A percentile compares a stretch with the other conserved stretches of the same genome.
Evolutionary conservation across 805 yeast species (phyloP).

Genomic region (Spathaspora sp.): DNA sequence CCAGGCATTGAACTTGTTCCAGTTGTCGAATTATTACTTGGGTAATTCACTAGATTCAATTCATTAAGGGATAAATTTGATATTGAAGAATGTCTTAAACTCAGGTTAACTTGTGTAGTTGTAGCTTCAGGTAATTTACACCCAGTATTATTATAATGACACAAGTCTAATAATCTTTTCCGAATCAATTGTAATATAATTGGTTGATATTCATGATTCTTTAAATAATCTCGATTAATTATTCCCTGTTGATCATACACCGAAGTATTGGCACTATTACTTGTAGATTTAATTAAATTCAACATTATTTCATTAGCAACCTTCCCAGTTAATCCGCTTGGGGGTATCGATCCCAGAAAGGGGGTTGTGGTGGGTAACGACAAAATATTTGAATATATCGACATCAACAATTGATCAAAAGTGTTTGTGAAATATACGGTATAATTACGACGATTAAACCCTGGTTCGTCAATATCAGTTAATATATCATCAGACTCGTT

Average conservation of each 20-base stretch:
- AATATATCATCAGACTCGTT: constrained; percentile 41
- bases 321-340: constrained; percentile 41
- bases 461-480: constrained; percentile 34
- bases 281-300: constrained; percentile 17
- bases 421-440: constrained; percentile 30
- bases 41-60: constrained; percentile 30
- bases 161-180: constrained; percentile 38
- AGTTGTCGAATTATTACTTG: constrained; percentile 10
- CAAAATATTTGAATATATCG: constrained; percentile 30
- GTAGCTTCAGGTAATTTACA: constrained; percentile 22
- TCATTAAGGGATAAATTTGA: constrained; percentile 40
- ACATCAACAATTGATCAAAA: constrained; percentile 36
- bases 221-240: constrained; percentile 28
- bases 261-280: constrained; percentile 12
- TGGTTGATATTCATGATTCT: constrained; percentile 31
- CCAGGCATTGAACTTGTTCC: not conserved
- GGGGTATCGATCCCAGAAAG: constrained; percentile 39
- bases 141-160: constrained; percentile 16
- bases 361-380: constrained; percentile 45
- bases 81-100: constrained; percentile 33
- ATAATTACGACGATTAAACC: constrained; percentile 21
- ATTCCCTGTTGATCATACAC: constrained; percentile 32
- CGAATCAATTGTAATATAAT: constrained; percentile 39
- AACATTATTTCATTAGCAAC: constrained; percentile 41
- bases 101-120: constrained; percentile 15